Base-by-base conservation (phyloP, 495 filamentous ascomycete species). In the Aspergillus sclerotiicarbonarius region DNA sequence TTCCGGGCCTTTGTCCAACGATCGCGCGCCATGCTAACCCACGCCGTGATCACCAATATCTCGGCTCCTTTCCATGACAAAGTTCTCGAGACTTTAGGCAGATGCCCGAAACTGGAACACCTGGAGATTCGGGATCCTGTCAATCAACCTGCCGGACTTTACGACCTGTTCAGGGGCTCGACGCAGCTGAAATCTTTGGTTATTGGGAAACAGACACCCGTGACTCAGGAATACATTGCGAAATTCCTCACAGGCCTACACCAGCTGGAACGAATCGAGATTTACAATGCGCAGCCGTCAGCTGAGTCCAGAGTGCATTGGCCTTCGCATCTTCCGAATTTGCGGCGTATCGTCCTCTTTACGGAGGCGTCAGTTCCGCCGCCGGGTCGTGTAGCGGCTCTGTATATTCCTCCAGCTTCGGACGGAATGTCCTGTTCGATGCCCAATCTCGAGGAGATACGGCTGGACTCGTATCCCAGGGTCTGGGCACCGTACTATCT, bases 1-100 rank as follows among this genome's bases (percentile, higher is more conserved):
- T 60, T 84, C 19, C 61, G 71, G 9, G 66, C 73, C 19, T 82
- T 73, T 60, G 75, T 84, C 30, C 66, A 70, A 29, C 70, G 71
- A 20, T 76, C 75, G 1, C 71, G 73, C 39, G 66, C 66, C 2
- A 69, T 70, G 56, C 64, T n/a, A n/a, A n/a, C n/a, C n/a, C 62
- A 70, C 41, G 73, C 75, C 16, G 68, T 64, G 16, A 63, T 81
- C 48, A 67, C 65, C 30, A 73, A 75, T 51, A 16, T 72, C 29
- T 68, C 70, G 8, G 45, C 60, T n/a, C n/a, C n/a, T 0, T 68
- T 67, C 39, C 65, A 56, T 0, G 56, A 63, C 0, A 72, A 67
- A 37, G 65, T 61, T 8, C 51, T 78, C 18, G 67, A 73, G 30
- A 70, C 67, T 45, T 25, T 78, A 4, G 71, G 75, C 53, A 63